Conservation (phyloP, 805 yeast genomes). For the Saccharomycopsis babjevae region DNA sequence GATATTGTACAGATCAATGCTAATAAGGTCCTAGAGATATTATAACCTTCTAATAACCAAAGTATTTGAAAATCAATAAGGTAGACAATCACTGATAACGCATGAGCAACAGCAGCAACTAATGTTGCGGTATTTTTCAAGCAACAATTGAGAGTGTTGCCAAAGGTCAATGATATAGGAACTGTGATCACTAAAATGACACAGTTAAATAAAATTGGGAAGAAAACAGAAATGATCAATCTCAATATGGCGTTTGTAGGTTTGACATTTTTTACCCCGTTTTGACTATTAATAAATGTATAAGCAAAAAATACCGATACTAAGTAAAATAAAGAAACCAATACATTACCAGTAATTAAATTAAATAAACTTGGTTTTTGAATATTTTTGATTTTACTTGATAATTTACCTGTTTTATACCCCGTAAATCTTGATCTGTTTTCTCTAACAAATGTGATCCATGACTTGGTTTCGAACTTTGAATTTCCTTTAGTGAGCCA, state of each 20-base stretch:
- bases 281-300: conserved; percentile 76
- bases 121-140: conserved; percentile 96
- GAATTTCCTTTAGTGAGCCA: conserved; percentile 89
- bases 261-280: conserved; percentile 51
- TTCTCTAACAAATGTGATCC: conserved; percentile 78
- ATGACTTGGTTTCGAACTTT: conserved; percentile 79
- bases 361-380: conserved; percentile 74
- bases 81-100: conserved; percentile 83
- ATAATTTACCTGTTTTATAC: conserved; percentile 44
- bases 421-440: conserved; percentile 81
- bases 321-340: conserved; percentile 63
- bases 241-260: conserved; percentile 54
- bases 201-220: conserved; percentile 37
- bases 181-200: conserved; percentile 28
- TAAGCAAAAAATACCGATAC: conserved; percentile 75
- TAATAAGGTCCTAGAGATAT: conserved; percentile 73
- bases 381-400: conserved; percentile 9
- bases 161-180: conserved; percentile 35
- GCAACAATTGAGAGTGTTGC: conserved; percentile 34
- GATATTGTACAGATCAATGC: conserved; percentile 80
- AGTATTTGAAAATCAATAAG: conserved; percentile 82
- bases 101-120: conserved; percentile 91
- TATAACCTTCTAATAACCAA: conserved; percentile 96
- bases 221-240: conserved; percentile 39
- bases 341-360: conserved; percentile 55